Percentiles rank a stretch among this genome's conserved stretches.
Evolutionary conservation across 495 filamentous ascomycete species (phyloP).

Genomic region (Penicillium desertorum): DNA sequence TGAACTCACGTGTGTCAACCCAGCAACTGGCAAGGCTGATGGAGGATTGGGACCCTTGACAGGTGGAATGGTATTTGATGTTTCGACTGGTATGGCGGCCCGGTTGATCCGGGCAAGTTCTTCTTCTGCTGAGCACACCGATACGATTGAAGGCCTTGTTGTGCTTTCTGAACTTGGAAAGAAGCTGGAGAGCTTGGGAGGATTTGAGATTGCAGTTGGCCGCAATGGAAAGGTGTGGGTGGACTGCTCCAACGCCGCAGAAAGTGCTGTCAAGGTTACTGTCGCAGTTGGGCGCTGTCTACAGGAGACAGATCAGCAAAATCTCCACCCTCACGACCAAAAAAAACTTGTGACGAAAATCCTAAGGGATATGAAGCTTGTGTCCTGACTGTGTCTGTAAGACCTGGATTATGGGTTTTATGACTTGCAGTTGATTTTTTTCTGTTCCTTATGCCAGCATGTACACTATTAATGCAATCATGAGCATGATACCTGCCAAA

Average conservation of each 20-base stretch:
- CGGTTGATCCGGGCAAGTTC: constrained; percentile 58
- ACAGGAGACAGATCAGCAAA: constrained; percentile 67
- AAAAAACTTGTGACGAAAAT: constrained; percentile 74
- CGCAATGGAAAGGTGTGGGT: constrained; percentile 95
- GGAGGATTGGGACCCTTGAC: constrained; percentile 84
- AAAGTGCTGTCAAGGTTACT: constrained; percentile 57
- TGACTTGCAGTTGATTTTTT: neutral
- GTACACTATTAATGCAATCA: constrained; percentile 14
- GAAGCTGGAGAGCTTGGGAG: constrained; percentile 58
- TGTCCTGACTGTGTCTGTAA: constrained; percentile 22
- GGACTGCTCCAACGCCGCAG: constrained; percentile 61
- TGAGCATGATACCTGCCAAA: constrained; percentile 1
- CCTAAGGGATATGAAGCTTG: constrained; percentile 51
- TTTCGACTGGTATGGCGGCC: constrained; percentile 77
- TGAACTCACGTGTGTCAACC: constrained; percentile 85
- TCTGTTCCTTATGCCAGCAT: constrained; percentile 17
- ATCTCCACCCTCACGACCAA: constrained; percentile 69
- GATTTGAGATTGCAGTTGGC: constrained; percentile 94
- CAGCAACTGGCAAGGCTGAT: constrained; percentile 82
- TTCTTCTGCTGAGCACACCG: constrained; percentile 59
- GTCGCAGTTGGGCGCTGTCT: constrained; percentile 80
- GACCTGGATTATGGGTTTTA: neutral
- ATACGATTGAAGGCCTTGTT: constrained; percentile 60
- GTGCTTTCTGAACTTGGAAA: constrained; percentile 81
- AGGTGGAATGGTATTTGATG: constrained; percentile 82